These are phyloP conservation scores for Kodamaea neixiangensis DNA, from an alignment of 805 yeast species.

Conservation along the genomic window DNA sequence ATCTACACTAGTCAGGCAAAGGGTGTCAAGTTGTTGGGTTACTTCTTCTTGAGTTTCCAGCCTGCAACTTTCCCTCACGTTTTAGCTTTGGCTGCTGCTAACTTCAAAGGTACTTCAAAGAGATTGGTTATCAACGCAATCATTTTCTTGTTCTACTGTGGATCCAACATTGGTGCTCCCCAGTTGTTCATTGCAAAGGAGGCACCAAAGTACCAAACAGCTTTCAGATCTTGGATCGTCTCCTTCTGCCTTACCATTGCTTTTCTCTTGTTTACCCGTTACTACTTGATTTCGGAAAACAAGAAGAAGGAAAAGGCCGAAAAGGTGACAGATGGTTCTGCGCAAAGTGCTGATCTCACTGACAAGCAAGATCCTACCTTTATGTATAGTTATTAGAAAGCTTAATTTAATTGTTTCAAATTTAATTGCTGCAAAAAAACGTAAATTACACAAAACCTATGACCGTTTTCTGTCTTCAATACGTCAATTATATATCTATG, in stretches of 20 bases:
- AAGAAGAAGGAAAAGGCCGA: slow-evolving; percentile 33
- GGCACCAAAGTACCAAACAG: slow-evolving; percentile 47
- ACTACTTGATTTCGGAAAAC: slow-evolving; percentile 29
- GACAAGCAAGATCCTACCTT: slow-evolving; percentile 55
- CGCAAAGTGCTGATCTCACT: slow-evolving; percentile 47
- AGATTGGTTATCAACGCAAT: slow-evolving; percentile 49
- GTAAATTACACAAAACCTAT: not conserved
- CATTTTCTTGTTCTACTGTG: slow-evolving; percentile 50
- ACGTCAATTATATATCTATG: not conserved
- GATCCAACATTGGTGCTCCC: slow-evolving; percentile 58
- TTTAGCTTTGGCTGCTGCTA: slow-evolving; percentile 12
- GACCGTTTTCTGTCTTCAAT: no score
- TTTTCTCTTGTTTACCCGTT: slow-evolving; percentile 8
- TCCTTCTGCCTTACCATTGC: slow-evolving; percentile 13
- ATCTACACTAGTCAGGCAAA: slow-evolving; percentile 4
- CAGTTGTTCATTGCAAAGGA: slow-evolving; percentile 47
- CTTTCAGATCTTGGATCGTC: slow-evolving; percentile 40
- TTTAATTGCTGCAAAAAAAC: not conserved
- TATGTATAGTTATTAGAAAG: slow-evolving; percentile 34
- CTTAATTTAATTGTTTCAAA: not conserved
- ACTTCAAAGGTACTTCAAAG: slow-evolving; percentile 39
- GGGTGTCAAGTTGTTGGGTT: slow-evolving; percentile 12
- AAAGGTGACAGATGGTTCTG: slow-evolving; percentile 6
- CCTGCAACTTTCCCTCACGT: slow-evolving; percentile 13
- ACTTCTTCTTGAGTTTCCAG: slow-evolving; percentile 12